Percentiles rank a stretch among this genome's conserved stretches.
phyloP scores from a whole-genome alignment of 192 early-diverging fungal species.

The Coemansia sp. region DNA sequence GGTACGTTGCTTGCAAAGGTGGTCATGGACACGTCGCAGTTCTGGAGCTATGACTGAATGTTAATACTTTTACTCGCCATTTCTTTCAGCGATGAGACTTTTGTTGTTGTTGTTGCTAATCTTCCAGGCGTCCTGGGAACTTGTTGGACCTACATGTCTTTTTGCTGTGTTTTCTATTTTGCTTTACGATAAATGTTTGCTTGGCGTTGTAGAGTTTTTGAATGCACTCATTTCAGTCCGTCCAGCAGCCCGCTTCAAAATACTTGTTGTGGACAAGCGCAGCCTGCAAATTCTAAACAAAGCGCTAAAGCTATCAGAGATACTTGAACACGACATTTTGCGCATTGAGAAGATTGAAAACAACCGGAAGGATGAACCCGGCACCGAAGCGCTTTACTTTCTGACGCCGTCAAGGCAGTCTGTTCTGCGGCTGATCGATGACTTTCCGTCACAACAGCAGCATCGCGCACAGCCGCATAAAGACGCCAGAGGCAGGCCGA shows the following conservation, averaged over 20 bases:
- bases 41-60: neutral
- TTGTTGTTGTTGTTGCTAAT: neutral
- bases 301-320: conserved; percentile 42
- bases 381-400: conserved; percentile 56
- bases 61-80: no score
- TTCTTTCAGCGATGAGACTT: neutral
- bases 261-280: conserved; percentile 52
- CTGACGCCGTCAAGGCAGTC: conserved; percentile 51
- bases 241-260: conserved; percentile 49
- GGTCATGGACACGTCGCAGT: neutral
- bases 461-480: neutral
- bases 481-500: conserved; percentile 10
- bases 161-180: neutral
- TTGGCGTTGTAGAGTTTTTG: conserved; percentile 43
- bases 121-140: neutral
- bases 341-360: conserved; percentile 55
- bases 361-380: conserved; percentile 41
- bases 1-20: conserved; percentile 14
- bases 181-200: neutral
- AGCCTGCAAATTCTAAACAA: conserved; percentile 48
- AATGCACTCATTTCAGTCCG: conserved; percentile 52
- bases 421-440: conserved; percentile 39
- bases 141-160: conserved; percentile 1
- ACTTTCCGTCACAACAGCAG: conserved; percentile 23
- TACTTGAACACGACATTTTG: conserved; percentile 49